Evolutionary conservation across 352 stramenopile species (phyloP), one percentile per base, ranked within the genome.

Genomic region (Globisporangium apiculatum): DNA sequence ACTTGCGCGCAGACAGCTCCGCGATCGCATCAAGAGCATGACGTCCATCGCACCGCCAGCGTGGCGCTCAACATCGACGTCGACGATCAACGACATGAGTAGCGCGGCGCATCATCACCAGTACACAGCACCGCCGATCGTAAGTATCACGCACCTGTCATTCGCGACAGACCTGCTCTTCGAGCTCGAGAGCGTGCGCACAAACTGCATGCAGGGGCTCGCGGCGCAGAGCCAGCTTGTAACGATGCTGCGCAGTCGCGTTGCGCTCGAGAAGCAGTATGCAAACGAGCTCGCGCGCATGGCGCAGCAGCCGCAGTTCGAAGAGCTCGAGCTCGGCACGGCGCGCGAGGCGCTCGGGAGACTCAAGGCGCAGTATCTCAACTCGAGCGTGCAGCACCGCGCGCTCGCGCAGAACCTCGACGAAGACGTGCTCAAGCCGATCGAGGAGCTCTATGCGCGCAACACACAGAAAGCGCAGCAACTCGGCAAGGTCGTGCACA

Each of bases 91-190:
- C 41, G 41, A 46, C 45, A 49, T 3, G 14, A 49, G 45, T 9
- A 49, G 45, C 45, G 8, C 0, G 12, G 8, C 0, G 12, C 7
- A 49, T 35, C 5, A 5, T n/a, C 14, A 35, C 5, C 7, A 12
- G 7, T 5, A 47, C 12, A 15, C 10, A 17, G 11, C 42, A 15
- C 42, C 15, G 4, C 42, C 42, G 42, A 31, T 31, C 24, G 24
- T 31, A 31, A n/a, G 45, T 31, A 62, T 59, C 55, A 53, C 65
- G 4, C 68, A 81, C 51, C 54, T 80, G 42, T 84, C 72, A 15
- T 94, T 91, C 46, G 78, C 83, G 40, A 88, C 79, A 1, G 79
- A 91, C 53, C 66, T 94, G 31, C 73, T 94, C 51, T 94, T 91
- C 58, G 85, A 86, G 50, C 50, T 91, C 18, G 79, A 91, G 15